Evolutionary conservation across 2,329 filamentous ascomycete genomes (phyloP), one percentile per base, ranked within the genome.

Genomic region (Colletotrichum salicis): DNA sequence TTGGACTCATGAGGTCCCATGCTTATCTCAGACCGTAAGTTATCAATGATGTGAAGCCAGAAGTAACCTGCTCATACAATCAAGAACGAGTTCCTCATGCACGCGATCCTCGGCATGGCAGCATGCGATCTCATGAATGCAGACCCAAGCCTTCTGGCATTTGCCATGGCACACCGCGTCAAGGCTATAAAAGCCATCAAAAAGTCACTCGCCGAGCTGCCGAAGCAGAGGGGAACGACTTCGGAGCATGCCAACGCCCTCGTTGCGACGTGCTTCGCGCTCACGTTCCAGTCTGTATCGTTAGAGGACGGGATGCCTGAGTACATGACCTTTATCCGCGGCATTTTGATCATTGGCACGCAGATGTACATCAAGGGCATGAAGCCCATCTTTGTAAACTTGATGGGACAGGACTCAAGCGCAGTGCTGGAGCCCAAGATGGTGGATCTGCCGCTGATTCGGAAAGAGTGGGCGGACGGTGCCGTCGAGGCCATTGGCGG

Each of bases 1-100:
- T 15, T 94, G 92, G 92, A 88, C 88, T 7, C 89, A 91, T 31
- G 87, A 91, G 69, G 87, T 94, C 11, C 91, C 91, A 0, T 89
- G 89, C 73, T 86, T 93, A 69, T 91, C 91, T 1, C 89, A 93
- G 74, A 89, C 89, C 70, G 90, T 90, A 84, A 33, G 86, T 78
- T 5, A 11, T 19, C 27, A 31, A 19, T 33, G 12, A 2, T 5
- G 8, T 22, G 6, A 45, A 19, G n/a, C 22, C 22, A n/a, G 5
- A n/a, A 24, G 6, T 13, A 19, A n/a, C 19, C 12, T 19, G 7
- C 67, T 71, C 12, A 67, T 7, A n/a, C n/a, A 4, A 13, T 24
- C 27, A 69, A 91, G 86, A 86, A 92, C 74, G 89, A 91, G 67
- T 92, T 90, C 71, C 84, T 93, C 11, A 92, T 94, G 88, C 91